phyloP scores from a whole-genome alignment of 768 basidiomycete species.

The Podaxis sp. region DNA sequence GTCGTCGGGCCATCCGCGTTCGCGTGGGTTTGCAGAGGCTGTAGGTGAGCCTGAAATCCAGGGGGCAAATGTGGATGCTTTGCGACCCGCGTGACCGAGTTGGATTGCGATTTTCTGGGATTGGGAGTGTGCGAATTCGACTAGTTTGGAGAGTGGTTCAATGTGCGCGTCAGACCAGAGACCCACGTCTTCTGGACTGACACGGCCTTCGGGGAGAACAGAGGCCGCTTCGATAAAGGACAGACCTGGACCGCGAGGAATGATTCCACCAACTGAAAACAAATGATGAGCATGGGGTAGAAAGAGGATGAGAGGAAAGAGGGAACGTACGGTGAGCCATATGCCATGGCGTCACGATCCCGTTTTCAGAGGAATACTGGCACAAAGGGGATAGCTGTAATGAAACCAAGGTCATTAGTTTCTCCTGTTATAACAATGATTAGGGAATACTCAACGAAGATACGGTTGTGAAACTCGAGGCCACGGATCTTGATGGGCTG shows the following conservation, averaged over 20 bases:
- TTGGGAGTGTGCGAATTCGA: conserved; percentile 72
- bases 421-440: not conserved
- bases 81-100: conserved; percentile 76
- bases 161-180: conserved; percentile 64
- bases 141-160: conserved; percentile 39
- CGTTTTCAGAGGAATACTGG: conserved; percentile 59
- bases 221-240: conserved; percentile 67
- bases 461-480: conserved; percentile 52
- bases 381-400: conserved; percentile 52
- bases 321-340: conserved; percentile 55
- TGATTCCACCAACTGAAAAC: conserved; percentile 47
- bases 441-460: conserved; percentile 38
- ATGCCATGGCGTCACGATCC: conserved; percentile 54
- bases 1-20: conserved; percentile 51
- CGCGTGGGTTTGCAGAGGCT: conserved; percentile 30
- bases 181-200: conserved; percentile 63
- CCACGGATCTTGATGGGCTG: conserved; percentile 55
- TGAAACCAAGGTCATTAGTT: not conserved
- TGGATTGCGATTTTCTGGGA: conserved; percentile 72
- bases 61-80: conserved; percentile 61
- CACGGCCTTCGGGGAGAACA: conserved; percentile 59
- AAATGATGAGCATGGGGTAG: conserved; percentile 2
- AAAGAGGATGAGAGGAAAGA: conserved; percentile 19
- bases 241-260: conserved; percentile 52
- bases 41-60: conserved; percentile 40